A percentile compares a stretch with the other conserved stretches of the same genome.
phyloP scores from a whole-genome alignment of 306 rosid species.

The Erythrophleum fordii region DNA sequence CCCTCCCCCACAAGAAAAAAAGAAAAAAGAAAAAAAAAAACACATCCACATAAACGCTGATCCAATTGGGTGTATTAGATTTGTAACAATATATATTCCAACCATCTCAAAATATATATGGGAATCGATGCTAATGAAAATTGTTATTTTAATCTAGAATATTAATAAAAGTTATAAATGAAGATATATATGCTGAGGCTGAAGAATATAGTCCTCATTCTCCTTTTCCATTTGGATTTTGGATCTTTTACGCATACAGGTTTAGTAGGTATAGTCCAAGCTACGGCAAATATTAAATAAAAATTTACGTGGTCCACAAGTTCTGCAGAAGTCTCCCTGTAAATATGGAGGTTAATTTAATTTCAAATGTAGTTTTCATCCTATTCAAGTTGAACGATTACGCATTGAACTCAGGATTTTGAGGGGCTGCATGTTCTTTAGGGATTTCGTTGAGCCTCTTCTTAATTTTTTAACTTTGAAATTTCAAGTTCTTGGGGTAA shows the following conservation, averaged over 20 bases:
- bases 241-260: not conserved
- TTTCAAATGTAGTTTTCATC: constrained; percentile 40
- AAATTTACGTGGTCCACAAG: constrained; percentile 21
- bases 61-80: no score
- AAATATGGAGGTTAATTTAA: constrained; percentile 33
- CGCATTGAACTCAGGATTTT: constrained; percentile 7
- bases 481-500: not conserved
- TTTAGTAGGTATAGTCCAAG: constrained; percentile 6
- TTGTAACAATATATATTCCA: no score
- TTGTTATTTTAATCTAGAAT: no score
- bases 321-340: constrained; percentile 1
- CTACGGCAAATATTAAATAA: constrained; percentile 18
- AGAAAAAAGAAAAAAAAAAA: no score
- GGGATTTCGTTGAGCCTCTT: constrained; percentile 46
- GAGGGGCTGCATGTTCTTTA: constrained; percentile 49
- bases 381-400: constrained; percentile 43
- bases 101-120: no score
- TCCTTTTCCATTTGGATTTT: constrained; percentile 7
- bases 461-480: constrained; percentile 33
- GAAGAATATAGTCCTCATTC: not conserved
- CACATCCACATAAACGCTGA: no score
- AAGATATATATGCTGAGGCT: not conserved
- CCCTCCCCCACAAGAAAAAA: no score
- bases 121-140: no score
- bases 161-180: no score